Evolutionary conservation across 345 rosid species (phyloP).

Genomic region (Syzygium grande): DNA sequence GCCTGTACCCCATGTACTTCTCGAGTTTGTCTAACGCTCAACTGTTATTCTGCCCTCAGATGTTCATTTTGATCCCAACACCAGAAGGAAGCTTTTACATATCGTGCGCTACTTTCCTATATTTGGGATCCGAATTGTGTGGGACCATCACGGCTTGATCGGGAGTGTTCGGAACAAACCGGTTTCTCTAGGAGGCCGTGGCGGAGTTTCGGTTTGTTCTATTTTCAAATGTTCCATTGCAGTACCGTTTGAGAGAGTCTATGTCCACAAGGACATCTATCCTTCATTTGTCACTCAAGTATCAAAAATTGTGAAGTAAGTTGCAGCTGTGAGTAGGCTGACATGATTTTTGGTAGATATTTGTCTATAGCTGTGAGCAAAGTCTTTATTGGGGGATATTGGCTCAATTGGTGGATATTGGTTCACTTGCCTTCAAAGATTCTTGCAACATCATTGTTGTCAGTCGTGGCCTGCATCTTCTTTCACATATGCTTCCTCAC

Average conservation of each 20-base stretch:
- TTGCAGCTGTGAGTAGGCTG: constrained; percentile 66
- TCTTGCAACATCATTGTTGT: background rate
- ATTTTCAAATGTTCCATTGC: no score
- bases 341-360: background rate
- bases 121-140: no score
- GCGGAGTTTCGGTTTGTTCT: no score
- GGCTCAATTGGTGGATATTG: background rate
- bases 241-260: constrained; percentile 37
- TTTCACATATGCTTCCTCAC: background rate
- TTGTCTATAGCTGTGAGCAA: background rate
- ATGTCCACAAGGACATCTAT: constrained; percentile 77
- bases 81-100: no score
- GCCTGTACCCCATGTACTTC: no score
- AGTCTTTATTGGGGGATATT: background rate
- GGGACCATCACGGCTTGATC: no score
- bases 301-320: constrained; percentile 73
- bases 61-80: no score
- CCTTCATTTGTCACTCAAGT: constrained; percentile 74
- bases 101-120: no score
- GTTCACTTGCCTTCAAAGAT: background rate
- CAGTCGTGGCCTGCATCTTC: background rate
- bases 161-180: no score
- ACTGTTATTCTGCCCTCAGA: no score
- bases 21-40: no score
- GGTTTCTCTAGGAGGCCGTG: no score